A percentile compares a stretch with the other conserved stretches of the same genome.
Conservation (phyloP, 805 yeast genomes). For the Wickerhamiella galacta region DNA sequence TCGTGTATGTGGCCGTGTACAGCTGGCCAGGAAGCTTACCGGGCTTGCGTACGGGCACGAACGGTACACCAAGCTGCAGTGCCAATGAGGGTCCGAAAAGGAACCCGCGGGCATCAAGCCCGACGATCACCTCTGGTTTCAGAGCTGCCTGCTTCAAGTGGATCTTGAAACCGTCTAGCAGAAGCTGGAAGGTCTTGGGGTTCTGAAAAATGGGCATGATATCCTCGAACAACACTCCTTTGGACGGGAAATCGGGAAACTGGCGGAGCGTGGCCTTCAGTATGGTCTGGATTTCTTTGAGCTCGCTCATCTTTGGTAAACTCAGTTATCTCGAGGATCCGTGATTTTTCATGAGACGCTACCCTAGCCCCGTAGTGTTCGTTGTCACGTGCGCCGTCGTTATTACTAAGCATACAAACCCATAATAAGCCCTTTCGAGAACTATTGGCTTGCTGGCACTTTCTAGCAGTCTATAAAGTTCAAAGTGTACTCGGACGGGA, state of each 20-base stretch:
- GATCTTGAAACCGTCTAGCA: slow-evolving; percentile 62
- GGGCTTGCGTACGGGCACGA: slow-evolving; percentile 86
- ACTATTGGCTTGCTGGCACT: too few relatives aligned
- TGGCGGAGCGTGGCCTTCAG: slow-evolving; percentile 29
- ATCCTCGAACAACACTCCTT: slow-evolving; percentile 90
- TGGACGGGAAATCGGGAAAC: slow-evolving; percentile 85
- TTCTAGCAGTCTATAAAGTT: too few relatives aligned
- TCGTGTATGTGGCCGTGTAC: slow-evolving; percentile 52
- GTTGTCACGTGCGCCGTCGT: neutral
- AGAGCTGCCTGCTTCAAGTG: slow-evolving; percentile 40
- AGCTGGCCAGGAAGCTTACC: slow-evolving; percentile 90
- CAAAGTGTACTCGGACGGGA: too few relatives aligned
- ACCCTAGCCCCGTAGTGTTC: slow-evolving; percentile 5
- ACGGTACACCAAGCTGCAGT: slow-evolving; percentile 71
- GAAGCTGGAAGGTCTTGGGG: slow-evolving; percentile 65
- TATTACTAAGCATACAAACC: too few relatives aligned
- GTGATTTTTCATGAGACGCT: slow-evolving; percentile 12
- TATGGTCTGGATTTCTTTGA: slow-evolving; percentile 12
- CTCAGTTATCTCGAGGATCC: neutral
- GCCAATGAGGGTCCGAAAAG: slow-evolving; percentile 94
- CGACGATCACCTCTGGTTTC: slow-evolving; percentile 73
- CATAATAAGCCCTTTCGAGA: too few relatives aligned
- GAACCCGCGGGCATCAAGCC: slow-evolving; percentile 93
- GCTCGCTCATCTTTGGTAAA: slow-evolving; percentile 8
- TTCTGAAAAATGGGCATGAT: slow-evolving; percentile 83